Evolutionary conservation across 2,329 filamentous ascomycete species (phyloP), one percentile per base, ranked within the genome.

Genomic region (Ophiocordyceps camponoti-saundersi): DNA sequence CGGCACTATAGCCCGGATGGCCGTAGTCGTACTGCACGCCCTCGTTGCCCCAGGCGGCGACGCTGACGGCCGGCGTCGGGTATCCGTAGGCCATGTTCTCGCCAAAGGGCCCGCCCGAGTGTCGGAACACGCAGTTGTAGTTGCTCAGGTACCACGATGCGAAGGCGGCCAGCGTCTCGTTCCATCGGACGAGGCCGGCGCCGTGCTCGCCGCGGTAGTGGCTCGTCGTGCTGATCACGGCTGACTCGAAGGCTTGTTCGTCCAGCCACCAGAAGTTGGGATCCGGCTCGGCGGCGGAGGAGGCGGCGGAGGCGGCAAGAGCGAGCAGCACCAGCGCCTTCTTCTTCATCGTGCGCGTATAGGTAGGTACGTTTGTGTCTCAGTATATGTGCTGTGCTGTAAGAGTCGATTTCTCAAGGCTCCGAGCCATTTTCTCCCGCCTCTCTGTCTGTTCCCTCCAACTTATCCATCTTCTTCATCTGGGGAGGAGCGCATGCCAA

Each of bases 21-120:
- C 56, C 52, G 58, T 75, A 88, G 53, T 81, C 61, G 57, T 85
- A 88, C 6, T 65, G 49, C 0, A 59, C 55, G 12, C 74, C 48
- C 57, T 65, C 63, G 52, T 70, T 57, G 18, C 76, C 83, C 82
- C 83, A 88, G 2, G 71, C 73, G 42, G 75, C 71, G n/a, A 88
- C 67, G 45, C 73, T 70, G 3, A 69, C 65, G 0, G 71, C 71
- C 1, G 71, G 73, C 55, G 81, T 78, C 0, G 66, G 51, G 57
- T 78, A 86, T 4, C 82, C 82, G 5, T 77, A 68, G 8, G 82
- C 82, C 3, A 89, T 70, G 61, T 88, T 89, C 64, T 89, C 84
- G 55, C 84, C 84, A 51, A 79, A 79, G 0, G 79, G 75, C 0
- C 79, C 79, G 47, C 71, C 70, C 51, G 67, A 75, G 62, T 82